Evolutionary conservation across 2,329 filamentous ascomycete species (phyloP), one percentile per base, ranked within the genome.

Genomic region (Penicillium sp.): DNA sequence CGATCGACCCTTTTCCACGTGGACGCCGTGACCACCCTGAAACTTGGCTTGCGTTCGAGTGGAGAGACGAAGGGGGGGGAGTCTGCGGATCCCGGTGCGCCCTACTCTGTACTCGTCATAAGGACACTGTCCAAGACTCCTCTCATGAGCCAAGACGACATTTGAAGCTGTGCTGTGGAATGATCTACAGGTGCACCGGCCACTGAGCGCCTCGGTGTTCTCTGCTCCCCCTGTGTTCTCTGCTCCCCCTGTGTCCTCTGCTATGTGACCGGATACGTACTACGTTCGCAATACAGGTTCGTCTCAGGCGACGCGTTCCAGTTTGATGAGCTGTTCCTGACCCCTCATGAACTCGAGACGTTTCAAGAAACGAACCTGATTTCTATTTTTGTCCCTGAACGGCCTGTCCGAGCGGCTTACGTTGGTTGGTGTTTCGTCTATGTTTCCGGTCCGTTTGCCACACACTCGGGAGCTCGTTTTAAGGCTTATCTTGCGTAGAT

Each of bases 361-460:
- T 49, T 51, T 48, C 48, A 49, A 42, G 24, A 44, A 18, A 20
- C 6, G 48, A 51, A 51, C 48, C 46, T 11, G 7, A 16, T 28
- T 44, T 47, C 45, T 55, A 55, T 46, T 46, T 50, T 47, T 49
- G 52, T 49, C 44, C 40, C 46, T 46, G 41, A 56, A 39, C 20
- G 22, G 41, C 27, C 24, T 30, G 41, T 20, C 43, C 43, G 20
- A 7, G 38, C 40, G 43, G 54, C 51, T 56, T 18, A 54, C 48
- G 48, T 53, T 48, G 36, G 36, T 53, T 50, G 44, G 41, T 54
- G 54, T 56, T 54, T 56, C 50, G 46, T 36, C 49, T 30, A 30
- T 48, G 53, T 58, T 56, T 54, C 51, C 48, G 40, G 27, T 13
- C 10, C 18, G 31, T 48, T 49, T 42, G 52, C 52, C 52, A 51